Conservation (phyloP, 169 alveolate genomes). For the Cryptosporidium felis region DNA sequence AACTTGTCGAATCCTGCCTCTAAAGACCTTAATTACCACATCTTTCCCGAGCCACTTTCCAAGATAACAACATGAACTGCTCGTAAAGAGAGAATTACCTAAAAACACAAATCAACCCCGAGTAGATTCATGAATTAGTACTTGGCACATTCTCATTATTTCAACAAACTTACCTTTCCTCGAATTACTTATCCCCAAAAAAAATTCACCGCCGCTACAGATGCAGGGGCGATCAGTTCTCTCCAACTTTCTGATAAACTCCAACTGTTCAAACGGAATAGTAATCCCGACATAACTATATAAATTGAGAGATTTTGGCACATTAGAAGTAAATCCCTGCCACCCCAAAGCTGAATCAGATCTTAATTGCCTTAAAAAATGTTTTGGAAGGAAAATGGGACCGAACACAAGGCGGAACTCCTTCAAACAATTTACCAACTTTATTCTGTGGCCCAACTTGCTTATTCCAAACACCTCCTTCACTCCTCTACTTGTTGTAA, state of each 20-base stretch:
- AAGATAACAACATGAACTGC: conserved; percentile 34
- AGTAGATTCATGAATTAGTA: not conserved
- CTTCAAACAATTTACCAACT: conserved; percentile 34
- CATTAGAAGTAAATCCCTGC: not conserved
- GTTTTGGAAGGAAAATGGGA: not conserved
- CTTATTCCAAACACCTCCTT: conserved; percentile 1
- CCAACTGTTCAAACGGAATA: conserved; percentile 63
- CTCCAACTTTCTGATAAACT: not conserved
- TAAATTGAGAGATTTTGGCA: not conserved
- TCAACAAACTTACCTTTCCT: not conserved
- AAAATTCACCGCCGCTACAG: not conserved
- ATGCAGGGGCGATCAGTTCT: conserved; percentile 13
- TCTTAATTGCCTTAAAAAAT: not conserved
- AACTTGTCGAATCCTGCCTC: conserved; percentile 18
- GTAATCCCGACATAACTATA: conserved; percentile 41
- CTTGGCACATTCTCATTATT: not conserved
- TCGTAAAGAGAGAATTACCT: not conserved
- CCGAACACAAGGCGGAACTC: not conserved
- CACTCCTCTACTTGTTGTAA: not conserved
- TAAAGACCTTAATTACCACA: conserved; percentile 39
- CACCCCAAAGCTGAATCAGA: not conserved
- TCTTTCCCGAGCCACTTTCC: conserved; percentile 68
- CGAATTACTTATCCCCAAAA: not conserved
- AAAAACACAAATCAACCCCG: not conserved
- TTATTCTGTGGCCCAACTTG: conserved; percentile 40